phyloP scores from a whole-genome alignment of 768 basidiomycete species.

The Candolleomyces efflorescens region DNA sequence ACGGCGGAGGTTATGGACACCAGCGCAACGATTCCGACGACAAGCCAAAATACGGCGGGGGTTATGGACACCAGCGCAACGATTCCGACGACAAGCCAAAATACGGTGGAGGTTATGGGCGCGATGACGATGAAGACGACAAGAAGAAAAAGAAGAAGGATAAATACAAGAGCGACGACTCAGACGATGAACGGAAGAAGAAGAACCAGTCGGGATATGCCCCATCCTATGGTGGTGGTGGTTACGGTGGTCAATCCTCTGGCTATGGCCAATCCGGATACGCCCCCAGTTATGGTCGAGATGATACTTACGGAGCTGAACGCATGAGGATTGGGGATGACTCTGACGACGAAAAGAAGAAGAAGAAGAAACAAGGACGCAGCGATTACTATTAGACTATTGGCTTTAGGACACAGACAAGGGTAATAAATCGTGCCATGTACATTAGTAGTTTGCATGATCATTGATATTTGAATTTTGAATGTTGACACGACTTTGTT shows the following conservation, averaged over 20 bases:
- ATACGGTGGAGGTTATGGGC: slow-evolving; percentile 5
- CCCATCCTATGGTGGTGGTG: slow-evolving; percentile 11
- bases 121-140: slow-evolving; percentile 8
- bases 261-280: slow-evolving; percentile 16
- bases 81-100: slow-evolving; percentile 13
- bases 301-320: slow-evolving; percentile 52
- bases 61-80: slow-evolving; percentile 11
- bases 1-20: slow-evolving; percentile 12
- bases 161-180: slow-evolving; percentile 8
- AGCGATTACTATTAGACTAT: neutral
- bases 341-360: slow-evolving; percentile 25
- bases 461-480: neutral
- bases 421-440: neutral
- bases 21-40: slow-evolving; percentile 14
- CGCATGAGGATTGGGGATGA: slow-evolving; percentile 37
- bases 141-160: slow-evolving; percentile 5
- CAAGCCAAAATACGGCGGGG: slow-evolving; percentile 6
- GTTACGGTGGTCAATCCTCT: slow-evolving; percentile 3
- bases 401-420: neutral
- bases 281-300: slow-evolving; percentile 25
- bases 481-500: slow-evolving; percentile 2
- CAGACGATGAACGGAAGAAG: slow-evolving; percentile 1
- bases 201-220: slow-evolving; percentile 9
- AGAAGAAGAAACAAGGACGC: slow-evolving; percentile 12
- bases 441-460: neutral